Evolutionary conservation across 371 early-diverging fungal species (phyloP).

Genomic region (Zychaea mexicana): DNA sequence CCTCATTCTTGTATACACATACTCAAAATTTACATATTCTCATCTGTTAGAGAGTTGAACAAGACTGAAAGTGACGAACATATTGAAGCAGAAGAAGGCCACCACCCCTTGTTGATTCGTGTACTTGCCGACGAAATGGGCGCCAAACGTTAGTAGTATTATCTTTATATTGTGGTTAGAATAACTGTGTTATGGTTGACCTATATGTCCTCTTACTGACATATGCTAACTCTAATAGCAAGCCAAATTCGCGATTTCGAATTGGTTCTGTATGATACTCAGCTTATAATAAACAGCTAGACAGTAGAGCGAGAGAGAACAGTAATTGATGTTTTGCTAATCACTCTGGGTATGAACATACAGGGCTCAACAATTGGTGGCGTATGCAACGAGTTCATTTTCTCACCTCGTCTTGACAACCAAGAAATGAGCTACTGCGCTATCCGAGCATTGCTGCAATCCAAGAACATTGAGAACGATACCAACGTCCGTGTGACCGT

Average conservation of each 20-base stretch:
- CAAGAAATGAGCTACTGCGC: conserved; percentile 92
- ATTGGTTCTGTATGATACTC: conserved; percentile 85
- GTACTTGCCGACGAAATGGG: conserved; percentile 76
- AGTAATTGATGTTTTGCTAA: not conserved
- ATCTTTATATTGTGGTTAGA: not conserved
- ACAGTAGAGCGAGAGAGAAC: not conserved
- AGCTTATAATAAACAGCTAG: conserved; percentile 13
- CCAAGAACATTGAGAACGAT: conserved; percentile 61
- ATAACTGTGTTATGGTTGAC: too few relatives aligned
- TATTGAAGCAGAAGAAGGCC: conserved; percentile 52
- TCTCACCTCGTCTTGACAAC: conserved; percentile 94
- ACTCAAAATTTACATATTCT: too few relatives aligned
- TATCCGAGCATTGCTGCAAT: conserved; percentile 59
- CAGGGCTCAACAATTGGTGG: conserved; percentile 86
- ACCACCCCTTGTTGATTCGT: conserved; percentile 75
- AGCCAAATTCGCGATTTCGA: conserved; percentile 91
- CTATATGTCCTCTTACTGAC: not conserved
- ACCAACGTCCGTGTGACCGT: conserved; percentile 85
- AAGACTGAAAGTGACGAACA: conserved; percentile 18
- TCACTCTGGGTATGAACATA: not conserved
- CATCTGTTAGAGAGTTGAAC: conserved; percentile 21
- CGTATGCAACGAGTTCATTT: conserved; percentile 89
- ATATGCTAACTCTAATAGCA: conserved; percentile 32
- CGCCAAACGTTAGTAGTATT: conserved; percentile 54
- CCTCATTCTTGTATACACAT: not conserved